Percentiles rank a stretch among this genome's conserved stretches.
These are phyloP conservation scores for Tetraselmis striata DNA, from an alignment of 139 green algal genomes.

Conservation along the genomic window DNA sequence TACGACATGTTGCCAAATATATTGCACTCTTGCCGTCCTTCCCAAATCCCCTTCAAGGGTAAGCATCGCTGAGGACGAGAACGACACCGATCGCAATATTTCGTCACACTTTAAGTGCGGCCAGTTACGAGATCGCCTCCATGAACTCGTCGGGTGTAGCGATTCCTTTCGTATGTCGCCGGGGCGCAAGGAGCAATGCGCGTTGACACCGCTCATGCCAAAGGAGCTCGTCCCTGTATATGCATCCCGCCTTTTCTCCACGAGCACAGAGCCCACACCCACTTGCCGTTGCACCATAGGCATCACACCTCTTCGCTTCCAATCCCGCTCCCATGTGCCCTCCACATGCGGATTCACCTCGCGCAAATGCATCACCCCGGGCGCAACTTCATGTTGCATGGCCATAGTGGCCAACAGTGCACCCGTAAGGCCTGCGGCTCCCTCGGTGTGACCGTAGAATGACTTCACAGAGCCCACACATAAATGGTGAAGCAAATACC, in stretches of 20 bases:
- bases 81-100: background rate
- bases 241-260: background rate
- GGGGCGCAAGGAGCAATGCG: constrained; percentile 31
- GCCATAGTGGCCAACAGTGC: constrained; percentile 46
- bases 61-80: background rate
- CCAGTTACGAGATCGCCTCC: background rate
- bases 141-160: background rate
- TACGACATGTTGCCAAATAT: constrained; percentile 5
- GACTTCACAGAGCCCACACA: constrained; percentile 55
- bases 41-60: background rate
- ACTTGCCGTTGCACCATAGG: background rate
- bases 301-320: background rate
- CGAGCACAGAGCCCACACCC: background rate
- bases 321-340: background rate
- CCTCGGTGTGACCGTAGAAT: constrained; percentile 64
- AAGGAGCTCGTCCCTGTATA: constrained; percentile 69
- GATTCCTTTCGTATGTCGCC: background rate
- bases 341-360: constrained; percentile 15
- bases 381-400: constrained; percentile 27
- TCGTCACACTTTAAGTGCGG: background rate
- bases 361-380: background rate
- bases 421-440: constrained; percentile 66
- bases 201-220: constrained; percentile 82
- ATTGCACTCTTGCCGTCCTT: background rate
- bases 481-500: constrained; percentile 23